Evolutionary conservation across 108 stramenopile species (phyloP).

Genomic region (Cylindrotheca fusiformis): DNA sequence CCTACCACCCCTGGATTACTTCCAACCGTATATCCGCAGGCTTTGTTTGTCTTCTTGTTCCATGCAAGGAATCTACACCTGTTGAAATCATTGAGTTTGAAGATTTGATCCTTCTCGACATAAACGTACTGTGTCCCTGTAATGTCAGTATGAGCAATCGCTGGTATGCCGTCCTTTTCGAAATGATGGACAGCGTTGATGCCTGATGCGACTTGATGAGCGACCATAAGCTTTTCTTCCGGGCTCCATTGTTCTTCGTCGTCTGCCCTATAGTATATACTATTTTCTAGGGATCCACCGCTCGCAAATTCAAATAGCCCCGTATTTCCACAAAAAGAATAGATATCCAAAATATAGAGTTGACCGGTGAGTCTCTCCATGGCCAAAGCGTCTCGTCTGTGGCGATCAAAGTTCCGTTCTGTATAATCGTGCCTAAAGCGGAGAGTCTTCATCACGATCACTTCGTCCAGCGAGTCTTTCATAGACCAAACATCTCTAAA

Average conservation of each 20-base stretch:
- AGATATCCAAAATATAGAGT: slow-evolving; percentile 64
- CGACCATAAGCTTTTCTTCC: slow-evolving; percentile 13
- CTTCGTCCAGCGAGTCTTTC: slow-evolving; percentile 8
- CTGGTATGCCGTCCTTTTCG: slow-evolving; percentile 37
- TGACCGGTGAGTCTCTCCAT: slow-evolving; percentile 71
- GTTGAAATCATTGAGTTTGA: slow-evolving; percentile 78
- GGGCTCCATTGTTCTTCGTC: slow-evolving; percentile 22
- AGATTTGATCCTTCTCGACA: slow-evolving; percentile 24
- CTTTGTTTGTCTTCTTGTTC: slow-evolving; percentile 23
- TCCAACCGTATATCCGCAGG: slow-evolving; percentile 43
- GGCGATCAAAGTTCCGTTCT: slow-evolving; percentile 57
- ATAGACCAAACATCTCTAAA: slow-evolving; percentile 72
- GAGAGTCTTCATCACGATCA: slow-evolving; percentile 50
- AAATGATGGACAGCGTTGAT: slow-evolving; percentile 46
- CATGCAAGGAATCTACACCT: slow-evolving; percentile 58
- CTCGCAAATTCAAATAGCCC: slow-evolving; percentile 57
- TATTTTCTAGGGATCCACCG: slow-evolving; percentile 44
- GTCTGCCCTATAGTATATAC: slow-evolving; percentile 13
- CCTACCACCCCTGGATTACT: slow-evolving; percentile 57
- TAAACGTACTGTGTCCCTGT: slow-evolving; percentile 46
- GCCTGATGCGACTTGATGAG: slow-evolving; percentile 38
- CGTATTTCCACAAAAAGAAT: slow-evolving; percentile 70
- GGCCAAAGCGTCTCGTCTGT: slow-evolving; percentile 69
- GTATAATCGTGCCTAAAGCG: slow-evolving; percentile 44
- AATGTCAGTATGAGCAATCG: slow-evolving; percentile 73